A percentile compares a stretch with the other conserved stretches of the same genome.
Evolutionary conservation across 805 yeast species (phyloP).

Genomic region (Nakazawaea wickerhamii): DNA sequence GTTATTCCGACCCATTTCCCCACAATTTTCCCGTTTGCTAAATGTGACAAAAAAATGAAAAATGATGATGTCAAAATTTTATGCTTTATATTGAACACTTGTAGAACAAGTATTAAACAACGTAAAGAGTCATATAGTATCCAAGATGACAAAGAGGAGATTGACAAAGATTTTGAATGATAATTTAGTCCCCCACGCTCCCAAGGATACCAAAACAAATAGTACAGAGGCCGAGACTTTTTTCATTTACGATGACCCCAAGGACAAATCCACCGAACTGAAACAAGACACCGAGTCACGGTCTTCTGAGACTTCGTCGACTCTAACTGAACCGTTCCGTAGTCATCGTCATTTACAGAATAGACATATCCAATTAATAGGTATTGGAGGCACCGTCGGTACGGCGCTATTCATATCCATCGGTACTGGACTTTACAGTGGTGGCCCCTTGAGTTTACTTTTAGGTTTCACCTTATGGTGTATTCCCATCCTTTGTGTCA

Average conservation of each 20-base stretch:
- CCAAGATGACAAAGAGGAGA: conserved; percentile 1
- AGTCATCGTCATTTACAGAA: conserved; percentile 28
- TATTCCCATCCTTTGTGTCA: conserved; percentile 34
- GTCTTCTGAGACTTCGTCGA: conserved; percentile 5
- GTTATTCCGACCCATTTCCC: background rate
- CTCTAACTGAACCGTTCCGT: background rate
- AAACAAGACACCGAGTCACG: background rate
- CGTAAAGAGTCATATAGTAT: background rate
- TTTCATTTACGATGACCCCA: too few species aligned
- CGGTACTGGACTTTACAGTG: conserved; percentile 31
- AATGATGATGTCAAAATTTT: background rate
- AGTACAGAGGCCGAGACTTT: background rate
- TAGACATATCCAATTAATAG: conserved; percentile 43
- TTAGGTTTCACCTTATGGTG: conserved; percentile 38
- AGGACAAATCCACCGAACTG: too few species aligned
- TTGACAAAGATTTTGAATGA: conserved; percentile 4
- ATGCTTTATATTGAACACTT: too few species aligned
- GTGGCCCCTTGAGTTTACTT: conserved; percentile 38
- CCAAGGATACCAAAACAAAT: background rate
- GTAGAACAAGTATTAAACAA: too few species aligned
- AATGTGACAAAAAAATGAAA: too few species aligned
- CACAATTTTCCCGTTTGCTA: background rate
- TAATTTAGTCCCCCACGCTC: conserved; percentile 7
- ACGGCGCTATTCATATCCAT: conserved; percentile 40
- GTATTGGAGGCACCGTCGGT: conserved; percentile 47